These are phyloP conservation scores for Rhodotorula sp. DNA, from an alignment of 1,284 basidiomycete species.

Conservation along the genomic window DNA sequence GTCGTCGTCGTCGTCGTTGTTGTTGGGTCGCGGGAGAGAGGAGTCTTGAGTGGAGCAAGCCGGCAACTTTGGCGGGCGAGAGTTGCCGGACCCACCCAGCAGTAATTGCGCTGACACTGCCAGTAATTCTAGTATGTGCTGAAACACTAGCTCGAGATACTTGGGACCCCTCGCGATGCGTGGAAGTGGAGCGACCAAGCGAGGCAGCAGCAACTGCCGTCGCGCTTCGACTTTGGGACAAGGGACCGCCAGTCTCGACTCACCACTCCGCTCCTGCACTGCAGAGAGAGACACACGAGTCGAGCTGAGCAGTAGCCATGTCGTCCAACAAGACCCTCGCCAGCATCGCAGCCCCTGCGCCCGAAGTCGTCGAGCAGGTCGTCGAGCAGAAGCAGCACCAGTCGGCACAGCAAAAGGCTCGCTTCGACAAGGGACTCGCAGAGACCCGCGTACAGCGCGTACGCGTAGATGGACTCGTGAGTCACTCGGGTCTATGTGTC, in stretches of 20 bases:
- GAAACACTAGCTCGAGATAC: too few relatives aligned
- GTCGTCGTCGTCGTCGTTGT: background rate
- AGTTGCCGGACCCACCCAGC: too few relatives aligned
- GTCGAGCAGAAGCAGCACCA: slow-evolving; percentile 21
- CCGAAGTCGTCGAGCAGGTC: slow-evolving; percentile 22
- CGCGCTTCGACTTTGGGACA: background rate
- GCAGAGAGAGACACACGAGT: background rate
- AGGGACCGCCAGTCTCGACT: background rate
- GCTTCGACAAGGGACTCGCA: slow-evolving; percentile 35
- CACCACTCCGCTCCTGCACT: background rate
- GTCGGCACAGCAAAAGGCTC: slow-evolving; percentile 26
- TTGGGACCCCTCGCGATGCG: too few relatives aligned
- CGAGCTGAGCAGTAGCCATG: background rate
- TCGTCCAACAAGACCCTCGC: slow-evolving; percentile 33
- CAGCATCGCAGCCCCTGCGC: slow-evolving; percentile 30
- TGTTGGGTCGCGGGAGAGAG: too few relatives aligned
- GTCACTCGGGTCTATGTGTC: background rate
- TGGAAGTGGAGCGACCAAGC: too few relatives aligned
- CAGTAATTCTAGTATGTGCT: too few relatives aligned
- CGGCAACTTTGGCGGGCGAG: too few relatives aligned
- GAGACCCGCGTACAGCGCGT: slow-evolving; percentile 33
- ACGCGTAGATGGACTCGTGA: slow-evolving; percentile 39
- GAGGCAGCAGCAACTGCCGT: too few relatives aligned
- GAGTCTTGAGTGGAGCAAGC: too few relatives aligned
- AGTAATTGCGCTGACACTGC: too few relatives aligned